Evolutionary conservation across 2,329 filamentous ascomycete genomes (phyloP), one percentile per base, ranked within the genome.

Genomic region (Hymenoscyphus fraxineus): DNA sequence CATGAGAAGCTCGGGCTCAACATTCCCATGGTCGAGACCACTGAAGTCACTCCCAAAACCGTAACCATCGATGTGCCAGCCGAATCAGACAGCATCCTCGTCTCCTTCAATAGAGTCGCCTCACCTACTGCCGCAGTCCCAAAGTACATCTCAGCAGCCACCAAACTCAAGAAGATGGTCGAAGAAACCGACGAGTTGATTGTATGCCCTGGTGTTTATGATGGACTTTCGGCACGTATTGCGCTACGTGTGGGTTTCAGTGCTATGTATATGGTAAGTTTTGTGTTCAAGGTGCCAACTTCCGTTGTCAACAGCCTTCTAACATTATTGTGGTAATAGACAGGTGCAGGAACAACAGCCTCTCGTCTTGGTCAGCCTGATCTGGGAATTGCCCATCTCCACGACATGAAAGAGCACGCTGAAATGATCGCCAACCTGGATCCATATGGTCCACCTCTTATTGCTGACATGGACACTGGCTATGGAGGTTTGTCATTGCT

Each of bases 131-230:
- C 4, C 35, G 35, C 35, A 35, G 9, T 35, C 35, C 35, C 35
- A 3, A 35, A 35, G 9, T 35, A 35, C 9, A 35, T 35, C 35
- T 41, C 47, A 6, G n/a, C 51, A 9, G 47, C 51, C 9, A 57
- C 60, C 4, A 62, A 62, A 22, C 38, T 62, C 6, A 31, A 51
- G 31, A 38, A 51, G 31, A 62, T 62, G 51, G 58, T 60, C 38
- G 62, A 44, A 16, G 55, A 51, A 13, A 38, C 54, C 2, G 51
- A 60, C n/a, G 58, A 78, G 58, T 76, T 82, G 56, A 71, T 90
- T 47, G 80, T 88, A 2, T 86, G 83, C 60, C 87, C 87, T 0
- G 87, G 88, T 39, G 87, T 90, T 2, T 89, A 89, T 71, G 88
- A 91, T 78, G 88, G 88, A 13, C 81, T 89, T 62, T 86, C 85